These are phyloP conservation scores for Collybia sordida DNA, from an alignment of 768 basidiomycete genomes.

Conservation along the genomic window DNA sequence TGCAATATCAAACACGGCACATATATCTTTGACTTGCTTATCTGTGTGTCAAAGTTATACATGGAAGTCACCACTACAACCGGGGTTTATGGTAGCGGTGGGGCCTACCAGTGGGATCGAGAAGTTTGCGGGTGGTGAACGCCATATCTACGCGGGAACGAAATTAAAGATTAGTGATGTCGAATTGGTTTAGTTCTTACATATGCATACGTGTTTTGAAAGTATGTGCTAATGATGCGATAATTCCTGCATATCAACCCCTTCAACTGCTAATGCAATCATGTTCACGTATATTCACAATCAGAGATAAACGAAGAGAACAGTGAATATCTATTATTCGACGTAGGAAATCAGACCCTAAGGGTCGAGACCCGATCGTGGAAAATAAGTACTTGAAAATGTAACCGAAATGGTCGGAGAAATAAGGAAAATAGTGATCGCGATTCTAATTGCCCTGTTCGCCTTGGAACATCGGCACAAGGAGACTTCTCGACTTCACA, in stretches of 20 bases:
- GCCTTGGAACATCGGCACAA: slow-evolving; percentile 15
- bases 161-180: neutral
- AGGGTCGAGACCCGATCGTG: too few relatives aligned
- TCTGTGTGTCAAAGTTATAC: neutral
- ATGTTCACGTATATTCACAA: too few relatives aligned
- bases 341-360: too few relatives aligned
- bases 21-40: slow-evolving; percentile 6
- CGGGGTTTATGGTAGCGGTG: neutral
- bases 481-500: slow-evolving; percentile 37
- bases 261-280: too few relatives aligned
- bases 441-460: slow-evolving; percentile 14
- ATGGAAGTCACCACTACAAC: too few relatives aligned
- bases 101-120: slow-evolving; percentile 1
- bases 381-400: too few relatives aligned
- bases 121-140: slow-evolving; percentile 8
- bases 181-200: too few relatives aligned
- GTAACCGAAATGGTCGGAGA: neutral
- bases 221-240: too few relatives aligned
- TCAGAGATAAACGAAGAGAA: too few relatives aligned
- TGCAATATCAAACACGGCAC: slow-evolving; percentile 4
- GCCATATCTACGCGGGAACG: neutral
- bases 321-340: too few relatives aligned
- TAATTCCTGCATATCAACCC: too few relatives aligned
- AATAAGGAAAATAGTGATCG: neutral
- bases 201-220: too few relatives aligned